These are phyloP conservation scores for Xylariaceae sp. DNA, from an alignment of 2,329 filamentous ascomycete genomes.

Conservation along the genomic window DNA sequence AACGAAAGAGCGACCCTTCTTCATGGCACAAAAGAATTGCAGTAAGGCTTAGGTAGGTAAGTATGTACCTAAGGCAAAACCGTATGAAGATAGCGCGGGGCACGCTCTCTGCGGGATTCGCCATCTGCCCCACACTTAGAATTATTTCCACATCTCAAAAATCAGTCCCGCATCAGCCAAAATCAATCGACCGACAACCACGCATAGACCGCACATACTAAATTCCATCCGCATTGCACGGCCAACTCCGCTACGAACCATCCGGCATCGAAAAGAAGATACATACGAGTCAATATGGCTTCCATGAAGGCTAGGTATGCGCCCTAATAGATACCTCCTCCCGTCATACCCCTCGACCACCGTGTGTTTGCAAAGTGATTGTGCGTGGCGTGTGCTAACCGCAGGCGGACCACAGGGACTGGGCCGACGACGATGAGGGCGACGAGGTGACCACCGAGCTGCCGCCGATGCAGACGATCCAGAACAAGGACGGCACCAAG, in stretches of 20 bases:
- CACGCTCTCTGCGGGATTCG: slow-evolving; percentile 1
- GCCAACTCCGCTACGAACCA: too few relatives aligned
- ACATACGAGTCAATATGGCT: slow-evolving; percentile 19
- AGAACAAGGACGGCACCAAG: slow-evolving; percentile 98
- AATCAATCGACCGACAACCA: not conserved
- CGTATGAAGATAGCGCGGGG: slow-evolving; percentile 3
- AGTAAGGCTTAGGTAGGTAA: too few relatives aligned
- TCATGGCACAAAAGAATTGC: too few relatives aligned
- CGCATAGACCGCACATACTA: too few relatives aligned
- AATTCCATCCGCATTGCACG: too few relatives aligned
- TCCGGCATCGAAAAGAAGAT: too few relatives aligned
- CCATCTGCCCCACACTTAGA: slow-evolving; percentile 9
- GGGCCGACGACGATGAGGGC: slow-evolving; percentile 94
- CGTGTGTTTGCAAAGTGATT: too few relatives aligned
- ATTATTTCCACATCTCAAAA: slow-evolving; percentile 24
- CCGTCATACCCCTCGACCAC: too few relatives aligned
- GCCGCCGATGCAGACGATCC: slow-evolving; percentile 81
- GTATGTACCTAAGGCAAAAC: too few relatives aligned
- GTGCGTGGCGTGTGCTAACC: too few relatives aligned
- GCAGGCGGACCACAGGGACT: slow-evolving; percentile 50
- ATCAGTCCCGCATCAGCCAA: slow-evolving; percentile 9
- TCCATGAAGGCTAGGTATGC: slow-evolving; percentile 15
- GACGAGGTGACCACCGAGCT: slow-evolving; percentile 67
- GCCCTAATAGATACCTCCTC: not conserved
- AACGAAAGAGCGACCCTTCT: not conserved